phyloP scores from a whole-genome alignment of 2,329 filamentous ascomycete genomes.

The Epichloe gansuensis region DNA sequence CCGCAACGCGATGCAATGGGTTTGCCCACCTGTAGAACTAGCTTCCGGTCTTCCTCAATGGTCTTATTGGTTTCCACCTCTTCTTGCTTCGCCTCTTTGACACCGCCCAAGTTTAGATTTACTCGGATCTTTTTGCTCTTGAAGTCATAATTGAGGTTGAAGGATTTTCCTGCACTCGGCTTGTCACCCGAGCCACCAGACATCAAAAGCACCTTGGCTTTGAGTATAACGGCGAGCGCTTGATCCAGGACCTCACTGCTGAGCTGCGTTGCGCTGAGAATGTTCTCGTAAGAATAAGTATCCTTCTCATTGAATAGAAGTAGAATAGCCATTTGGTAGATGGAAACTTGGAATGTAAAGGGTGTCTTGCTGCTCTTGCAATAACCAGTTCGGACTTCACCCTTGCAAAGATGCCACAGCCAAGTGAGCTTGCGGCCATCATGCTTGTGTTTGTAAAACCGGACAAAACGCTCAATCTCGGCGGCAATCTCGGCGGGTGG shows the following conservation, averaged over 20 bases:
- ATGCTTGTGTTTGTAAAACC: slow-evolving; percentile 94
- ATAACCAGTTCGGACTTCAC: slow-evolving; percentile 89
- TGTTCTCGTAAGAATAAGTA: slow-evolving; percentile 74
- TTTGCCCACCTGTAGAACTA: slow-evolving; percentile 76
- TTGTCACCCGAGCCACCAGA: slow-evolving; percentile 57
- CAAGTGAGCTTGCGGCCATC: slow-evolving; percentile 92
- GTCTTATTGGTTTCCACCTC: slow-evolving; percentile 98
- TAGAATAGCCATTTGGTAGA: slow-evolving; percentile 94
- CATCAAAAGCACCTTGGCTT: slow-evolving; percentile 77
- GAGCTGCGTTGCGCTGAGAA: slow-evolving; percentile 67
- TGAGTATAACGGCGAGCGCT: slow-evolving; percentile 73
- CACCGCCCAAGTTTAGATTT: slow-evolving; percentile 88
- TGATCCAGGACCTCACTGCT: slow-evolving; percentile 75
- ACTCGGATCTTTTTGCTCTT: slow-evolving; percentile 98
- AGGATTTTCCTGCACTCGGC: slow-evolving; percentile 63
- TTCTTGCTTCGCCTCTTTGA: slow-evolving; percentile 92
- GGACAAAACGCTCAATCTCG: slow-evolving; percentile 79
- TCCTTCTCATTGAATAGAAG: slow-evolving; percentile 90
- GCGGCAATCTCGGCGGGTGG: slow-evolving; percentile 74
- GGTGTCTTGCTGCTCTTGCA: slow-evolving; percentile 80
- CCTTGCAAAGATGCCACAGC: slow-evolving; percentile 97
- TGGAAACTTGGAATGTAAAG: slow-evolving; percentile 93
- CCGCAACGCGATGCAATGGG: not conserved
- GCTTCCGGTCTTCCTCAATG: slow-evolving; percentile 93
- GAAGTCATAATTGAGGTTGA: slow-evolving; percentile 84